Conservation (phyloP, 768 basidiomycete species). For the Ephemerocybe angulata region DNA sequence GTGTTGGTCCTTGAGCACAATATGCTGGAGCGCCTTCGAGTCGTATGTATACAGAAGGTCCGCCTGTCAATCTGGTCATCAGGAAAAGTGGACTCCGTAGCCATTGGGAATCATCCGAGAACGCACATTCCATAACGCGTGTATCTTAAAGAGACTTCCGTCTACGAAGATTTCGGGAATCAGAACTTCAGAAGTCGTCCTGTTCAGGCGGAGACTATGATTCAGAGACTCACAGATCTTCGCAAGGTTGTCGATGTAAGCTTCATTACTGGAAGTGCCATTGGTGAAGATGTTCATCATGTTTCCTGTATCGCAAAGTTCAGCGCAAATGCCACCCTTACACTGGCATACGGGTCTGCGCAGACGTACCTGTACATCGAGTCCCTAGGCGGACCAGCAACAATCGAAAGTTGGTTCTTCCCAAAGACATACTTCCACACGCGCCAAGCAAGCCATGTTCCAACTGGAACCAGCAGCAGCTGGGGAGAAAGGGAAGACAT, state of each 20-base stretch:
- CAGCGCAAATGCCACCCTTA: no score
- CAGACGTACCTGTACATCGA: no score
- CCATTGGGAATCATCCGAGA: background rate
- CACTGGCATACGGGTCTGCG: no score
- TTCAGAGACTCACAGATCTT: no score
- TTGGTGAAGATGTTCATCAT: no score
- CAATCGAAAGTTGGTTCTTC: constrained; percentile 25
- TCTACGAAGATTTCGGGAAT: no score
- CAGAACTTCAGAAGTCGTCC: no score
- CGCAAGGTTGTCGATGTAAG: no score
- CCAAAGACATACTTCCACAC: constrained; percentile 7
- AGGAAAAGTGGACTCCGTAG: background rate
- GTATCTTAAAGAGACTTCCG: constrained; percentile 32
- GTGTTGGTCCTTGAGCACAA: constrained; percentile 40
- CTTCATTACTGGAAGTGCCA: no score
- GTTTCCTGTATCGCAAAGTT: no score
- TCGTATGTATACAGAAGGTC: constrained; percentile 38
- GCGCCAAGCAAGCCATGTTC: constrained; percentile 12
- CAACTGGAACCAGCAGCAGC: background rate
- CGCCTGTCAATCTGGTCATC: background rate
- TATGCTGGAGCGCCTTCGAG: constrained; percentile 42
- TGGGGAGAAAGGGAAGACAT: background rate
- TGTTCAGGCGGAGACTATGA: no score
- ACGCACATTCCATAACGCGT: constrained; percentile 34
- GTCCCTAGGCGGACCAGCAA: constrained; percentile 33